Evolutionary conservation across 169 alveolate species (phyloP), one percentile per base, ranked within the genome.

Genomic region (Plasmodium adleri): DNA sequence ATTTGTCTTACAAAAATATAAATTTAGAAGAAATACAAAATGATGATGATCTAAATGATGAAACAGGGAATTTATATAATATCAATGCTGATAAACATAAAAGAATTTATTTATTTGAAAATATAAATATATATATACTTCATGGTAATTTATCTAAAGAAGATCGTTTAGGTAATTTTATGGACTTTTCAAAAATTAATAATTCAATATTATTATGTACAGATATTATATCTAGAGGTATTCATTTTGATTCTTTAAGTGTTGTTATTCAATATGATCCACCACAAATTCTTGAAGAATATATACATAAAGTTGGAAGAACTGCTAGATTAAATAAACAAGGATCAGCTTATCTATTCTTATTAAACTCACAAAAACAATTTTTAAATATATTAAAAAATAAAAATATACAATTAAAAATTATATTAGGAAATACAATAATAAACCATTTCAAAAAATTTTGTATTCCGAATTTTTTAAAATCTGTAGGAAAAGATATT

Each of bases 141-240:
- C 96, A 94, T 24, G 96, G 96, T 4, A 92, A 93, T 66, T 67
- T 94, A 90, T 85, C 92, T 1, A 75, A 91, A 15, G 93, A 90
- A 26, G 96, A 94, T 32, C 60, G 96, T 13, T 26, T 89, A 9
- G 94, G 94, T 0, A 89, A 85, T 47, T 88, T 90, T 63, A 56
- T 22, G 0, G 94, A 92, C 39, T 94, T 94, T 87, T 90, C 93
- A 39, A 94, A 78, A 39, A 66, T 63, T 20, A 32, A 85, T 1
- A 58, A 75, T n/a, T 76, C 92, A 0, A 90, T 97, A 3, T 76
- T 98, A 85, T 95, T 98, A 28, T 97, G 99, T 4, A 97, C 99
- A 8, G 99, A 98, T 93, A 98, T 98, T 0, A 99, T 99, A 1
- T 95, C 99, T 10, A 89, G 99, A 59, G 99, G 99, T 0, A 93